Conservation (phyloP, 768 basidiomycete genomes). For the Cystofilobasidium capitatum region DNA sequence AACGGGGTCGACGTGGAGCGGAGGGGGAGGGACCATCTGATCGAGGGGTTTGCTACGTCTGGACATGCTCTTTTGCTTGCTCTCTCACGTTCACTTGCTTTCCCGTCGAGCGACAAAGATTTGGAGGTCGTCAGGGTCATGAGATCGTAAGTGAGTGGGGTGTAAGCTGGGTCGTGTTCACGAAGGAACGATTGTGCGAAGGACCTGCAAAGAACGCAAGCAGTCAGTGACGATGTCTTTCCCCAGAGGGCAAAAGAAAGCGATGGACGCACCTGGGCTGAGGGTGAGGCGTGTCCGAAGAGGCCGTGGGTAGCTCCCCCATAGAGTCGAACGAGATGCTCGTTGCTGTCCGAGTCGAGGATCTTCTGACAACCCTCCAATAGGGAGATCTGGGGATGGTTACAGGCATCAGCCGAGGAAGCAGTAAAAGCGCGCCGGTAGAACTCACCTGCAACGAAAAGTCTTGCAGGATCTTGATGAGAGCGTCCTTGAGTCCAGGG, state of each 20-base stretch:
- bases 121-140: too few relatives aligned
- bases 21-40: not conserved
- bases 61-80: too few relatives aligned
- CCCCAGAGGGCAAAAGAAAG: slow-evolving; percentile 6
- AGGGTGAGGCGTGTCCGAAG: slow-evolving; percentile 47
- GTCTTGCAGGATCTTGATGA: slow-evolving; percentile 94
- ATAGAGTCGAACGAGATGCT: slow-evolving; percentile 59
- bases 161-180: not conserved
- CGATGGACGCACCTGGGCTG: slow-evolving; percentile 44
- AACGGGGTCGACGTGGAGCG: slow-evolving; percentile 1
- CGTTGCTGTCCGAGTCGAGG: slow-evolving; percentile 68
- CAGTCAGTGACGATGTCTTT: not conserved
- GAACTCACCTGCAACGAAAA: slow-evolving; percentile 62
- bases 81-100: too few relatives aligned
- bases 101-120: too few relatives aligned
- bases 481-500: slow-evolving; percentile 80
- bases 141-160: too few relatives aligned
- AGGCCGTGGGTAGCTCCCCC: slow-evolving; percentile 70
- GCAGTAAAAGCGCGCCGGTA: too few relatives aligned
- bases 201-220: not conserved
- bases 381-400: slow-evolving; percentile 57
- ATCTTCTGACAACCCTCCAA: slow-evolving; percentile 87
- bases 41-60: too few relatives aligned
- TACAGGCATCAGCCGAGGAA: not conserved
- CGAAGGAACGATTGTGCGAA: not conserved